Percentiles rank a stretch among this genome's conserved stretches.
Conservation (phyloP, 257 asterid genomes). For the Nicotiana otophora region DNA sequence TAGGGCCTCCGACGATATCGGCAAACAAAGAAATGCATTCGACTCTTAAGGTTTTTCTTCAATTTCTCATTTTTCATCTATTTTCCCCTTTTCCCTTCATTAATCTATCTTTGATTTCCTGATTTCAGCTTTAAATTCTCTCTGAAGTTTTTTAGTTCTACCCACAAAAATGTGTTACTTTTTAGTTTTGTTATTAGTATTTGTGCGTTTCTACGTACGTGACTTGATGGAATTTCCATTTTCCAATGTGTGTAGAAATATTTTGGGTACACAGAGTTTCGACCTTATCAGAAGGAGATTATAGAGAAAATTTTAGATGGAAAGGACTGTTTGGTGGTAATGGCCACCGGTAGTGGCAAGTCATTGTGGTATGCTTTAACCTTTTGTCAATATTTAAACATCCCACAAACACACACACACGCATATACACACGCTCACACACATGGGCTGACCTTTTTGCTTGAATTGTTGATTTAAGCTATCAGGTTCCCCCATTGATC, state of each 20-base stretch:
- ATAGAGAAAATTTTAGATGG: constrained; percentile 62
- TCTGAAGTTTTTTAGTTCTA: background rate
- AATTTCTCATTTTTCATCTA: background rate
- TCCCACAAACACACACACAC: background rate
- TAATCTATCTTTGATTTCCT: background rate
- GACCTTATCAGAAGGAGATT: constrained; percentile 84
- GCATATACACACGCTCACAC: too few relatives aligned
- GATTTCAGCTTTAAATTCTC: background rate
- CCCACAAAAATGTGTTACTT: background rate
- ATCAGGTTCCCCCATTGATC: constrained; percentile 86
- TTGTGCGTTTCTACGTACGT: background rate
- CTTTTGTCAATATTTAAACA: background rate
- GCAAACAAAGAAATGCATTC: constrained; percentile 38
- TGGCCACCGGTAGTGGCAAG: constrained; percentile 98
- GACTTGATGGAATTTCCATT: background rate
- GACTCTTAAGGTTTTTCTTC: constrained; percentile 49
- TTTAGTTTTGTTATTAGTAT: background rate
- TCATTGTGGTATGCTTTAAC: constrained; percentile 59
- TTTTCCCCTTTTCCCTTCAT: background rate
- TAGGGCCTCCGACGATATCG: background rate
- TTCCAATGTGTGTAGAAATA: constrained; percentile 42
- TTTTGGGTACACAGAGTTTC: constrained; percentile 81
- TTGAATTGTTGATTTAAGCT: constrained; percentile 38
- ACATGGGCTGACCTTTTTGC: constrained; percentile 4
- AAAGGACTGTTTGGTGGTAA: constrained; percentile 74